phyloP scores from a whole-genome alignment of 768 basidiomycete species.

The Postia placenta region DNA sequence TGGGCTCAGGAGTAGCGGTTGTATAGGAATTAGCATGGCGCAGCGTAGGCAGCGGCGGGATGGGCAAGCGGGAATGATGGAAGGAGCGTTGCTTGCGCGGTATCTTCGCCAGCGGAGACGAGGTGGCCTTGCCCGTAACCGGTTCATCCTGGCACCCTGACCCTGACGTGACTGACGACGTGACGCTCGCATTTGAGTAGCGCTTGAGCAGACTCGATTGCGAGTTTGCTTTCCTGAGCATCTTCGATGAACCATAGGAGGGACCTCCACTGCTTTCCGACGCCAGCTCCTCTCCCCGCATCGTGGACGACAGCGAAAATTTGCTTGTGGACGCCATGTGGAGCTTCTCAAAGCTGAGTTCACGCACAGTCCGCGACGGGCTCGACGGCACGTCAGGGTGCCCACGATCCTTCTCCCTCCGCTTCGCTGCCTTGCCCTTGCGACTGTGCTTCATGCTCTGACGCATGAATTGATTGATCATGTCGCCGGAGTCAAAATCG shows the following conservation, averaged over 20 bases:
- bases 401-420: not conserved
- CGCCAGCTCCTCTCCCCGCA: not conserved
- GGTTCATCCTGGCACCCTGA: conserved; percentile 13
- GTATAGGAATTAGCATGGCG: conserved; percentile 21
- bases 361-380: conserved; percentile 7
- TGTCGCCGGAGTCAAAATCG: conserved; percentile 15
- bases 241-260: conserved; percentile 2
- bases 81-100: conserved; percentile 58
- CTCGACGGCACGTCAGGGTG: conserved; percentile 4
- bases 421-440: not conserved
- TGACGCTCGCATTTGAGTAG: conserved; percentile 23
- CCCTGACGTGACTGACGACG: conserved; percentile 22
- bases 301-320: conserved; percentile 5
- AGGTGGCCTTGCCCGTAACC: not conserved
- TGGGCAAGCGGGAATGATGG: conserved; percentile 47
- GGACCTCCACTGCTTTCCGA: not conserved
- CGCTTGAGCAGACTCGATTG: conserved; percentile 38
- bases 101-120: conserved; percentile 6
- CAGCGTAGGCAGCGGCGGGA: conserved; percentile 40
- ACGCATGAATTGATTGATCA: conserved; percentile 16
- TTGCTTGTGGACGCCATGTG: conserved; percentile 2
- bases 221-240: conserved; percentile 29
- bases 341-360: not conserved
- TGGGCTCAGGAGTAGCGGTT: conserved; percentile 7
- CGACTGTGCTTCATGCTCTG: conserved; percentile 4